Evolutionary conservation across 192 early-diverging fungal genomes (phyloP).

Genomic region (Podila epicladia): DNA sequence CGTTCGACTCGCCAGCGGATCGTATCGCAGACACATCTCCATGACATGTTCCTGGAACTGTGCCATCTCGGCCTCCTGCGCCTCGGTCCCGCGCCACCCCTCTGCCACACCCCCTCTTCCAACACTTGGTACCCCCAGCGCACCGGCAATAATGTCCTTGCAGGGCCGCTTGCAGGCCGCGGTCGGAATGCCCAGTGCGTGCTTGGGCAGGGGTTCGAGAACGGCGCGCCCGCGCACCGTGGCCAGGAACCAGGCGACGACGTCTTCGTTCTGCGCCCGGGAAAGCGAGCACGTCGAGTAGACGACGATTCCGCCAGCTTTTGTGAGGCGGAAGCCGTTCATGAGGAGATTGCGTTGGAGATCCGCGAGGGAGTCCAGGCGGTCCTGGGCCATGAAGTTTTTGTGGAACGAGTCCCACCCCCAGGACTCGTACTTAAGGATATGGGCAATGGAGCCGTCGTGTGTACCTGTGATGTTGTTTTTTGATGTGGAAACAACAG

Average conservation of each 20-base stretch:
- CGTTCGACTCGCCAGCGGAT: conserved; percentile 71
- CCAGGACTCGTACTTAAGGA: conserved; percentile 78
- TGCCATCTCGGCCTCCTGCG: conserved; percentile 31
- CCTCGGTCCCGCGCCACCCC: conserved; percentile 12
- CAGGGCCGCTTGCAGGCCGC: conserved; percentile 29
- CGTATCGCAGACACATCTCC: conserved; percentile 67
- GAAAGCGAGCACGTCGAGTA: conserved; percentile 90
- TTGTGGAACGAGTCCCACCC: conserved; percentile 87
- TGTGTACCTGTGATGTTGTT: conserved; percentile 69
- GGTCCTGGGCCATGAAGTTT: conserved; percentile 72
- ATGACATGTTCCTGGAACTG: conserved; percentile 32
- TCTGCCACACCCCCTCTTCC: neutral
- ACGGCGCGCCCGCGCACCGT: conserved; percentile 49
- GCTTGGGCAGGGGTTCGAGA: conserved; percentile 66
- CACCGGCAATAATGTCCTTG: conserved; percentile 14
- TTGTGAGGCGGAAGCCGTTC: conserved; percentile 82
- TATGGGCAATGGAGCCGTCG: conserved; percentile 88
- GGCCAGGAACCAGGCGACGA: conserved; percentile 82
- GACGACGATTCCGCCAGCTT: conserved; percentile 81
- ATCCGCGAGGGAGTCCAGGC: conserved; percentile 65
- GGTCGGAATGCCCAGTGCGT: conserved; percentile 32
- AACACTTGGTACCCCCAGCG: conserved; percentile 16
- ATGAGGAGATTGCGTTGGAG: conserved; percentile 76
- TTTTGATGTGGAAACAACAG: too few relatives aligned
- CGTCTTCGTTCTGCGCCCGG: conserved; percentile 85